Percentiles rank a stretch among this genome's conserved stretches.
Evolutionary conservation across 2,329 filamentous ascomycete genomes (phyloP).

Genomic region (Trichophyton benhamiae): DNA sequence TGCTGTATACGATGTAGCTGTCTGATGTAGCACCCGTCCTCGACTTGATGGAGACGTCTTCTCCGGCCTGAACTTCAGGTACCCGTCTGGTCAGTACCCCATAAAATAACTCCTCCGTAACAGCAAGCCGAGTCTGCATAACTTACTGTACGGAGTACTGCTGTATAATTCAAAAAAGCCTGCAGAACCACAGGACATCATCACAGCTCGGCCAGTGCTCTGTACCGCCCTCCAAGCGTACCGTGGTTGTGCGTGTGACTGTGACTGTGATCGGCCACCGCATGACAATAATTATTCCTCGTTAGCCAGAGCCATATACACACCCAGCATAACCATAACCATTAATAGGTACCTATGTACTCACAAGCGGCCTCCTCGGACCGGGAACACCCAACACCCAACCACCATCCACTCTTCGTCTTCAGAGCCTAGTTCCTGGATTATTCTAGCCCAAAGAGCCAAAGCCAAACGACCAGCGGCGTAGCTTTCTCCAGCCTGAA

Average conservation of each 20-base stretch:
- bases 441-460: not conserved
- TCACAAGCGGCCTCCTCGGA: not conserved
- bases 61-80: not conserved
- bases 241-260: not conserved
- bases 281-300: not conserved
- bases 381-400: not conserved
- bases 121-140: too few species aligned
- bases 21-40: not conserved
- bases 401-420: too few species aligned
- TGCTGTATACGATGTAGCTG: not conserved
- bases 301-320: too few species aligned
- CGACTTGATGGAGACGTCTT: not conserved
- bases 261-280: constrained; percentile 3
- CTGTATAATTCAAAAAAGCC: not conserved
- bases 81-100: not conserved
- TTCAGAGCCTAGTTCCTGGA: too few species aligned
- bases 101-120: too few species aligned
- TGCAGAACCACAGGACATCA: not conserved
- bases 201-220: not conserved
- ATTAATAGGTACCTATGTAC: too few species aligned
- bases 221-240: not conserved
- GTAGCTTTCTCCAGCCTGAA: not conserved
- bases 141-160: not conserved
- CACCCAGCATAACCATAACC: too few species aligned
- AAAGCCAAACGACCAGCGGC: not conserved